These are phyloP conservation scores for Alternaria postmessia DNA, from an alignment of 2,329 filamentous ascomycete species.

Conservation along the genomic window DNA sequence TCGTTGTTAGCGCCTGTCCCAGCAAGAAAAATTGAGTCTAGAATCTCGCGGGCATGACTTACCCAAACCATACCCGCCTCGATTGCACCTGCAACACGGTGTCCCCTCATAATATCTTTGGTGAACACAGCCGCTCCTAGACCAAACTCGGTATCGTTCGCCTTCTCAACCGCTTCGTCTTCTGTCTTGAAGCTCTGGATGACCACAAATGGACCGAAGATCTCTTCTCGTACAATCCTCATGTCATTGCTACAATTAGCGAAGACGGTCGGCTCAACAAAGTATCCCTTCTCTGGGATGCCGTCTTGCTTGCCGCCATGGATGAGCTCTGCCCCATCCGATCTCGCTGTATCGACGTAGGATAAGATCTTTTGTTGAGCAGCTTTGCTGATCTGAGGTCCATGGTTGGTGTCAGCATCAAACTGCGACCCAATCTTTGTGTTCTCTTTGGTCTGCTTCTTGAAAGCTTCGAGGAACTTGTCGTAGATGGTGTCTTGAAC, in stretches of 20 bases:
- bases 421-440: slow-evolving; percentile 23
- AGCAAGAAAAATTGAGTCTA: background rate
- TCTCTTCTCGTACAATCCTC: background rate
- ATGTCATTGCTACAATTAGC: slow-evolving; percentile 57
- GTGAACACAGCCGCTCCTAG: slow-evolving; percentile 52
- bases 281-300: slow-evolving; percentile 54
- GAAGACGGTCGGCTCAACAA: slow-evolving; percentile 65
- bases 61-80: slow-evolving; percentile 51
- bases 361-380: too few relatives aligned
- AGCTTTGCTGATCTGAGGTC: slow-evolving; percentile 52
- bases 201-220: background rate
- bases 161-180: slow-evolving; percentile 51
- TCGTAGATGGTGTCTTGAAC: slow-evolving; percentile 63
- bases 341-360: too few relatives aligned
- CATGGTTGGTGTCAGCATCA: slow-evolving; percentile 38
- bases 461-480: slow-evolving; percentile 54
- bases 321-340: too few relatives aligned
- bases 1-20: background rate
- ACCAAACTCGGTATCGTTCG: slow-evolving; percentile 57
- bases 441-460: slow-evolving; percentile 51
- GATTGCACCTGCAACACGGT: background rate
- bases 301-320: slow-evolving; percentile 43
- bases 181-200: slow-evolving; percentile 61
- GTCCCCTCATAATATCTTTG: background rate
- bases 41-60: too few relatives aligned